Percentiles rank a stretch among this genome's conserved stretches.
These are phyloP conservation scores for Solanum rostratum DNA, from an alignment of 257 asterid genomes.

Conservation along the genomic window DNA sequence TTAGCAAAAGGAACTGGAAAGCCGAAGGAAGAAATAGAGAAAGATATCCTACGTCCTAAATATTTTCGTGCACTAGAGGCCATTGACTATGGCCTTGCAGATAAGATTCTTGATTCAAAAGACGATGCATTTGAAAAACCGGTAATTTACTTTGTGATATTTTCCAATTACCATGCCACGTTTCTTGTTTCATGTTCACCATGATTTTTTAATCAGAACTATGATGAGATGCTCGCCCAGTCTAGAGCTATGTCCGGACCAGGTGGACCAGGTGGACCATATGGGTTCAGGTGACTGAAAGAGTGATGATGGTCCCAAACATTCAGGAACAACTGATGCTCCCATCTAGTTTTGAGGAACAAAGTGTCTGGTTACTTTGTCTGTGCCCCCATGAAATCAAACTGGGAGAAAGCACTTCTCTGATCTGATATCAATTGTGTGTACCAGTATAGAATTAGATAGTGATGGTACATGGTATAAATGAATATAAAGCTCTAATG, in stretches of 20 bases:
- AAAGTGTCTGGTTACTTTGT: background rate
- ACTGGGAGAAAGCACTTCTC: background rate
- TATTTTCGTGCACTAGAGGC: slow-evolving; percentile 66
- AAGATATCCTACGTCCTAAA: slow-evolving; percentile 66
- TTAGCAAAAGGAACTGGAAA: slow-evolving; percentile 74
- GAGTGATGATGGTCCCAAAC: background rate
- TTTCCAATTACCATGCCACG: background rate
- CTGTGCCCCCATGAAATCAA: background rate
- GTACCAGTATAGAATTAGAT: background rate
- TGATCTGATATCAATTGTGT: background rate
- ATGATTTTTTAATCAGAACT: slow-evolving; percentile 30
- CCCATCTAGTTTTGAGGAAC: background rate
- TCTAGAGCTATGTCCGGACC: slow-evolving; percentile 55
- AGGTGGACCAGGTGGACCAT: slow-evolving; percentile 45
- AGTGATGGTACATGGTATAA: background rate
- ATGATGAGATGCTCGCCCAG: slow-evolving; percentile 58
- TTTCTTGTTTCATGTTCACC: background rate
- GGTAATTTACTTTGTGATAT: slow-evolving; percentile 27
- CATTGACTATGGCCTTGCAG: slow-evolving; percentile 80
- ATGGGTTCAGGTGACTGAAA: slow-evolving; percentile 38
- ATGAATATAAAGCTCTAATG: background rate
- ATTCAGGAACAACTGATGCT: background rate
- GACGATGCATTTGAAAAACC: slow-evolving; percentile 63
- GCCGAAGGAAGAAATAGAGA: slow-evolving; percentile 72
- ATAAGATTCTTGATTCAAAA: slow-evolving; percentile 53